Evolutionary conservation across 257 asterid species (phyloP), one percentile per base, ranked within the genome.

Genomic region (Ilex aquifolium): DNA sequence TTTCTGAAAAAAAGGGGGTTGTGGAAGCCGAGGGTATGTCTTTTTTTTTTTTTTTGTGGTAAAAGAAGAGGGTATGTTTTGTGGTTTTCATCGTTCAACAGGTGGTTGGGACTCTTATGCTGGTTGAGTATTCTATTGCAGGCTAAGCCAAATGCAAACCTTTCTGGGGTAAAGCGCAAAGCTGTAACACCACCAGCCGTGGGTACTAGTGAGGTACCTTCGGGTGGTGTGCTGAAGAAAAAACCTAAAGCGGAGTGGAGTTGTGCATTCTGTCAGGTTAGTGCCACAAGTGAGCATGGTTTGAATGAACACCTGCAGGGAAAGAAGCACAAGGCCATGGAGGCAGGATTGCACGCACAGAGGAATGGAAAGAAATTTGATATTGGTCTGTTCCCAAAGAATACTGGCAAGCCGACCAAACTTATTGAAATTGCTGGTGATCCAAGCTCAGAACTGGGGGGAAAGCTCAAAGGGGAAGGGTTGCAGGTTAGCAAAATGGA

Each of bases 121-220:
- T 63, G 69, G 50, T 65, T 15, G 79, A 71, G 74, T 64, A 59
- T 61, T 64, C n/a, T 64, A 13, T 31, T 75, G 72, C 66, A 85
- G 93, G 74, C 73, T 65, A 80, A 71, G 63, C 79, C 81, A 4
- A 57, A 44, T 31, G 65, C 61, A 50, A 31, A 59, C 29, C 60
- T 54, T 58, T 64, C 79, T 56, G 85, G 83, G 57, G 70, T 55
- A 3, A 80, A 84, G 77, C 74, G 80, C 69, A 77, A 72, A 61
- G 73, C 62, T 44, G 65, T 30, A 44, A 46, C 61, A 2, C 74
- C 76, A 48, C 36, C 72, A 56, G 72, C 15, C 36, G 65, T 54
- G 32, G 70, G 57, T 64, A 39, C 56, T 49, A 27, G 31, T 31
- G 65, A 59, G 62, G 59, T 64, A 58, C 62, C 53, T 1, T 16